Evolutionary conservation across 2,329 filamentous ascomycete species (phyloP).

Genomic region (Monosporascus ibericus): DNA sequence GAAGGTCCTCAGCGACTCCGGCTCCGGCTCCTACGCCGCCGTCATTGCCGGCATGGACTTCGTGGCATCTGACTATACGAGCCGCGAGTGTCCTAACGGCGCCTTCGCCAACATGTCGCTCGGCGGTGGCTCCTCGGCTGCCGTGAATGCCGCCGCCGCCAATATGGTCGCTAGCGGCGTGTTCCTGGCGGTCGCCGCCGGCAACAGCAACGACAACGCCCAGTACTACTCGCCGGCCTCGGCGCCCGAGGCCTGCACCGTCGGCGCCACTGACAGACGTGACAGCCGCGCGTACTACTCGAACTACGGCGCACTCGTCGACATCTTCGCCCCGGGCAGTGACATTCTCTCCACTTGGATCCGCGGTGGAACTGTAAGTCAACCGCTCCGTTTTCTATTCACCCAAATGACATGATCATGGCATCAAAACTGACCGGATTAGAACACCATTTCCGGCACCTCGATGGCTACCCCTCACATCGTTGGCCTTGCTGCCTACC

Average conservation of each 20-base stretch:
- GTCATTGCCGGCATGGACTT: slow-evolving; percentile 29
- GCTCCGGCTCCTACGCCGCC: slow-evolving; percentile 21
- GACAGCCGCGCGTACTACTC: slow-evolving; percentile 38
- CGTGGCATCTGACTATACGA: slow-evolving; percentile 38
- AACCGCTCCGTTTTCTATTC: neutral
- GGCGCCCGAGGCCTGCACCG: slow-evolving; percentile 42
- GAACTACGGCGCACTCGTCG: slow-evolving; percentile 41
- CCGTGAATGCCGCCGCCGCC: slow-evolving; percentile 45
- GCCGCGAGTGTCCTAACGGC: slow-evolving; percentile 31
- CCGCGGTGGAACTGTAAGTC: slow-evolving; percentile 21
- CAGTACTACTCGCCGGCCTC: slow-evolving; percentile 41
- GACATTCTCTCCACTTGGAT: slow-evolving; percentile 36
- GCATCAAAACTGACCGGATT: slow-evolving; percentile 24
- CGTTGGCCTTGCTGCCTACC: slow-evolving; percentile 51
- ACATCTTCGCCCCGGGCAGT: slow-evolving; percentile 38
- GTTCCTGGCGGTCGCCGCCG: slow-evolving; percentile 48
- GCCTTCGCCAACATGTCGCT: slow-evolving; percentile 53
- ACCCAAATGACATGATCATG: neutral
- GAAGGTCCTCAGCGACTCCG: slow-evolving; percentile 35
- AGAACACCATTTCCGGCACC: slow-evolving; percentile 48
- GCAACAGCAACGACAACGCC: slow-evolving; percentile 41
- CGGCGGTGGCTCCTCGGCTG: slow-evolving; percentile 36
- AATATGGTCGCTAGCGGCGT: slow-evolving; percentile 40
- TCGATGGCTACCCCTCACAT: slow-evolving; percentile 59
- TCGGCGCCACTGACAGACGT: slow-evolving; percentile 38